Evolutionary conservation across 139 green algal genomes (phyloP).

Genomic region (Helicosporidium sp.): DNA sequence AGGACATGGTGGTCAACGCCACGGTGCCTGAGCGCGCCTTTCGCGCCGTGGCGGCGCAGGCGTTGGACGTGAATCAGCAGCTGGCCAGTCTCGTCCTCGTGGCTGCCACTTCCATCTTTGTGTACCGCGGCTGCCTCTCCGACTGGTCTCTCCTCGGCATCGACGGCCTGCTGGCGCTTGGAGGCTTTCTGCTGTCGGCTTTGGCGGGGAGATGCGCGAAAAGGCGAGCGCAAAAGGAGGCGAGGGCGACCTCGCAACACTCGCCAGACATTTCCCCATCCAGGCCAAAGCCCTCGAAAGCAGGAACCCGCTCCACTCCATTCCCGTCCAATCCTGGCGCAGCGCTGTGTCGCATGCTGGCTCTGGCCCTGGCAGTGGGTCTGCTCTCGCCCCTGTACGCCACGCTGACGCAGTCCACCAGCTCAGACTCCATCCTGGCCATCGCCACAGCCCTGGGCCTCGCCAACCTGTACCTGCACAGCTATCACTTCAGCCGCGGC

Average conservation of each 20-base stretch:
- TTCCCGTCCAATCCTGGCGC: background rate
- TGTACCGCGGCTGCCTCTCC: background rate
- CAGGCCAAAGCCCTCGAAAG: no score
- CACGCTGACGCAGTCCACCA: conserved; percentile 52
- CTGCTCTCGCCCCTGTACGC: conserved; percentile 55
- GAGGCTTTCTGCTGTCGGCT: conserved; percentile 7
- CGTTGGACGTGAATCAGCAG: conserved; percentile 51
- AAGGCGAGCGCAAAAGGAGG: no score
- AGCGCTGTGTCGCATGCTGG: background rate
- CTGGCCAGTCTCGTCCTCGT: conserved; percentile 30
- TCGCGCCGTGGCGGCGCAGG: conserved; percentile 32
- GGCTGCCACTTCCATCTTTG: conserved; percentile 1
- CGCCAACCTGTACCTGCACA: conserved; percentile 60
- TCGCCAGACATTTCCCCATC: no score
- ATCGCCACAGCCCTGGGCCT: conserved; percentile 31
- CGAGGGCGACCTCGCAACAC: no score
- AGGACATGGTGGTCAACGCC: conserved; percentile 34
- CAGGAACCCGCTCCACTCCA: background rate
- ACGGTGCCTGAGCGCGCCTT: conserved; percentile 15
- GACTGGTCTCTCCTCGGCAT: conserved; percentile 4
- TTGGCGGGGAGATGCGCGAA: background rate
- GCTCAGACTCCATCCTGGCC: conserved; percentile 57
- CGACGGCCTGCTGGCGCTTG: conserved; percentile 1
- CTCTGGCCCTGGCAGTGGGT: conserved; percentile 15
- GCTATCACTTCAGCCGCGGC: conserved; percentile 38